phyloP scores from a whole-genome alignment of 2,329 filamentous ascomycete genomes.

The Metarhizium guizhouense region DNA sequence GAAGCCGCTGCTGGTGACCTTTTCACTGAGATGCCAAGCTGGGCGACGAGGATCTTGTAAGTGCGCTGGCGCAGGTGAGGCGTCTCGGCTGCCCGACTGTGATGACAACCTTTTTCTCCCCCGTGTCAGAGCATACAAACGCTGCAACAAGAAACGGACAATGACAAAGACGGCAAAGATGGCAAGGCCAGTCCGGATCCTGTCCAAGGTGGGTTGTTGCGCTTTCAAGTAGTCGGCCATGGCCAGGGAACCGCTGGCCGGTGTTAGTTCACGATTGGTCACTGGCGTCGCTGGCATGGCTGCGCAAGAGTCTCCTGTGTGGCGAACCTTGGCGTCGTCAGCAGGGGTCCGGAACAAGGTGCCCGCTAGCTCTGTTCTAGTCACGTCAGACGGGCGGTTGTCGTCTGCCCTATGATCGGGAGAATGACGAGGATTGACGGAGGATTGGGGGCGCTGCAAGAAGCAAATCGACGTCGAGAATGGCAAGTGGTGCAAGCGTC shows the following conservation, averaged over 20 bases:
- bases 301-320: slow-evolving; percentile 4
- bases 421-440: not conserved
- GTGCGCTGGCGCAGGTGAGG: slow-evolving; percentile 9
- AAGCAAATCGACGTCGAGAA: not conserved
- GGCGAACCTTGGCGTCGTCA: slow-evolving; percentile 3
- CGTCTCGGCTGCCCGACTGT: not conserved
- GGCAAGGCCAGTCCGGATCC: slow-evolving; percentile 19
- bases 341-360: not conserved
- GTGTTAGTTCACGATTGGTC: slow-evolving; percentile 23
- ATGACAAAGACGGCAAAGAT: slow-evolving; percentile 27
- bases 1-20: slow-evolving; percentile 8
- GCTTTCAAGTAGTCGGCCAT: slow-evolving; percentile 21
- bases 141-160: slow-evolving; percentile 20
- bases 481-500: not conserved
- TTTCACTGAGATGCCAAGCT: slow-evolving; percentile 18
- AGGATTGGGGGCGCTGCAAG: slow-evolving; percentile 1
- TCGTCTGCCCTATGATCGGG: not conserved
- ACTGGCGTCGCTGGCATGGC: slow-evolving; percentile 22
- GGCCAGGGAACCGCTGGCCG: slow-evolving; percentile 16
- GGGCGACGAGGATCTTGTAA: slow-evolving; percentile 10
- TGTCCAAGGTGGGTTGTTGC: slow-evolving; percentile 20
- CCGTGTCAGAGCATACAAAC: slow-evolving; percentile 7
- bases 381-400: not conserved
- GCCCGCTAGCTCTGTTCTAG: not conserved
- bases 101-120: not conserved